A percentile compares a stretch with the other conserved stretches of the same genome.
Evolutionary conservation across 305 asterid genomes (phyloP).

Genomic region (Solanum hybrid): DNA sequence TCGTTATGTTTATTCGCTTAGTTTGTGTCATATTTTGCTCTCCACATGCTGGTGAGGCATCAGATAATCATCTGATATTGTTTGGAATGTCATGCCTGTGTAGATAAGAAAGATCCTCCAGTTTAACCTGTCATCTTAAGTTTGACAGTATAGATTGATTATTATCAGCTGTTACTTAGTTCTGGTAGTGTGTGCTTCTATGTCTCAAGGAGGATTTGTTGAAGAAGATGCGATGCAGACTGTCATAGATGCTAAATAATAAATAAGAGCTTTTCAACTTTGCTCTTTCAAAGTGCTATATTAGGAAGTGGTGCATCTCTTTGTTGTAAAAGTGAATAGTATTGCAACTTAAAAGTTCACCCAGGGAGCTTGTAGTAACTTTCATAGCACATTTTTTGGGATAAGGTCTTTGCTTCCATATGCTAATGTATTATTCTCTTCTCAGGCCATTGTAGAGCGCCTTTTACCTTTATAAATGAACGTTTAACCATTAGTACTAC

Average conservation of each 20-base stretch:
- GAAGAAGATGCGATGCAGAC: not conserved
- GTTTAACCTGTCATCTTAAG: not conserved
- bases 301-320: not conserved
- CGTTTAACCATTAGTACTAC: not conserved
- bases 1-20: not conserved
- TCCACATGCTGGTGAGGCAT: not conserved
- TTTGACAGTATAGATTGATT: not conserved
- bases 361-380: not conserved
- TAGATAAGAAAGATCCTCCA: not conserved
- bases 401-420: not conserved
- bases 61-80: not conserved
- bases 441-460: not conserved
- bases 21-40: not conserved
- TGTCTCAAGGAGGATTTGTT: not conserved
- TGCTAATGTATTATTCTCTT: not conserved
- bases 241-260: not conserved
- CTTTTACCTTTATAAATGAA: not conserved
- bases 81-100: not conserved
- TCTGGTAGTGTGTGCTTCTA: not conserved
- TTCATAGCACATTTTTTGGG: not conserved
- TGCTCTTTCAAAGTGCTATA: not conserved
- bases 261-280: not conserved
- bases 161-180: not conserved
- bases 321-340: not conserved
- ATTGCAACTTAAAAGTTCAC: not conserved